These are phyloP conservation scores for Termitomyces eurrhizus DNA, from an alignment of 768 basidiomycete genomes.

Conservation along the genomic window DNA sequence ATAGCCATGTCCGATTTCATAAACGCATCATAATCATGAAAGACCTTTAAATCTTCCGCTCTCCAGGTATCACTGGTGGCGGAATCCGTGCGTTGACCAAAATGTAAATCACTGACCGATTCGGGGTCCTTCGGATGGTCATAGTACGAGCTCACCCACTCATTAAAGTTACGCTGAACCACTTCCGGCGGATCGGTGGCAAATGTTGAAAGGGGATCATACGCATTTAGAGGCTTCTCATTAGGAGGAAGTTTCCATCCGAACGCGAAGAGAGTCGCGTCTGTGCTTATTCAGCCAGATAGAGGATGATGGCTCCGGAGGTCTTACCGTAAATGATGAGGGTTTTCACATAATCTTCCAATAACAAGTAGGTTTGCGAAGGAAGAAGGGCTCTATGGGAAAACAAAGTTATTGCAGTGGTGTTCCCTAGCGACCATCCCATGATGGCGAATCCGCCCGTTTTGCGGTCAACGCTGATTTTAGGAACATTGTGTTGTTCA, in stretches of 20 bases:
- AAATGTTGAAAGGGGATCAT: conserved; percentile 1
- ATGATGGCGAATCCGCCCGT: conserved; percentile 31
- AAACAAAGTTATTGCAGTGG: conserved; percentile 25
- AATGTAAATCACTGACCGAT: conserved; percentile 19
- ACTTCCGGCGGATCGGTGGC: conserved; percentile 13
- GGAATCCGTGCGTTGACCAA: conserved; percentile 15
- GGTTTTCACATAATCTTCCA: conserved; percentile 27
- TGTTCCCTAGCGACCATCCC: conserved; percentile 36
- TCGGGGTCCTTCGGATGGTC: conserved; percentile 19
- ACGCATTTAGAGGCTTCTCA: conserved; percentile 13
- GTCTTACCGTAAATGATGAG: conserved; percentile 30
- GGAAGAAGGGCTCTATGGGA: conserved; percentile 20
- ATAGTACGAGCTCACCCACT: conserved; percentile 28
- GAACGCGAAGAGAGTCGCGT: conserved; percentile 28
- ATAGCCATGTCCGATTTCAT: conserved; percentile 17
- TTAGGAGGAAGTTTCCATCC: conserved; percentile 22
- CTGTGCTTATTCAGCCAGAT: conserved; percentile 14
- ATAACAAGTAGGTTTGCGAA: conserved; percentile 14
- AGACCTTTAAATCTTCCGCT: conserved; percentile 15
- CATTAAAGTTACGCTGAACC: conserved; percentile 18
- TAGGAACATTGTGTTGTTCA: conserved; percentile 22
- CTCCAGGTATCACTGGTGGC: conserved; percentile 19
- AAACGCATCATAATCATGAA: conserved; percentile 15
- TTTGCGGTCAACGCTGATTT: conserved; percentile 19
- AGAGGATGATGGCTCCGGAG: background rate